Evolutionary conservation across 1,284 basidiomycete genomes (phyloP).

Genomic region (Ceraceosorus bombacis): DNA sequence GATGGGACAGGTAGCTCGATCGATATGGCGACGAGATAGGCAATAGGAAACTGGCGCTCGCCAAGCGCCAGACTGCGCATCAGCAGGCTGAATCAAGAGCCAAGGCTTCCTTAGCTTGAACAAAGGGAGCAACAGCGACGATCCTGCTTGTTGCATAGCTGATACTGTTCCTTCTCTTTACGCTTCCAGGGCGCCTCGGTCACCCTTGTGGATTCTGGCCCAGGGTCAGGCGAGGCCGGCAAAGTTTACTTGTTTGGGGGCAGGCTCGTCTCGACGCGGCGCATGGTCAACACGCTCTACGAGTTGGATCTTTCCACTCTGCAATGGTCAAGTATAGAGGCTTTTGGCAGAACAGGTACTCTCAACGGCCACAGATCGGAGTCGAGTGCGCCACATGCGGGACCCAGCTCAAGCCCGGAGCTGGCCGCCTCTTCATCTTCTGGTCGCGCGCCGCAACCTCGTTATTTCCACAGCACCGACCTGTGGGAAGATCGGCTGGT

Average conservation of each 20-base stretch:
- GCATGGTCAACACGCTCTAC: conserved; percentile 40
- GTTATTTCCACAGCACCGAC: conserved; percentile 43
- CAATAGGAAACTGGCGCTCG: too few species aligned
- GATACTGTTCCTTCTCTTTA: neutral
- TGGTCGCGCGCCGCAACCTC: conserved; percentile 20
- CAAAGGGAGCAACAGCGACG: neutral
- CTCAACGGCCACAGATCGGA: neutral
- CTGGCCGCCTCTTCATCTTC: conserved; percentile 4
- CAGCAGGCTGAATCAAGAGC: neutral
- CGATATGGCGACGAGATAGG: neutral
- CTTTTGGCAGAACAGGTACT: too few species aligned
- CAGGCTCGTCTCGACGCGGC: conserved; percentile 36
- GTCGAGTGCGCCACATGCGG: conserved; percentile 4
- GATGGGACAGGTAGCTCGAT: neutral
- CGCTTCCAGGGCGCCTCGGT: conserved; percentile 31
- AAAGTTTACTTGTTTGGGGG: conserved; percentile 40
- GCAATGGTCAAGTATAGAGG: conserved; percentile 22
- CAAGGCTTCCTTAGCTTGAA: neutral
- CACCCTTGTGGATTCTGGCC: conserved; percentile 27
- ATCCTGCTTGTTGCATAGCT: neutral
- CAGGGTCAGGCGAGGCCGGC: conserved; percentile 4
- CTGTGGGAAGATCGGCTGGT: conserved; percentile 38
- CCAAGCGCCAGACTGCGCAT: neutral
- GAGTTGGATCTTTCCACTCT: conserved; percentile 31
- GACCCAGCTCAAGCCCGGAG: neutral